These are phyloP conservation scores for Xylaria sp. DNA, from an alignment of 2,329 filamentous ascomycete genomes.

Conservation along the genomic window DNA sequence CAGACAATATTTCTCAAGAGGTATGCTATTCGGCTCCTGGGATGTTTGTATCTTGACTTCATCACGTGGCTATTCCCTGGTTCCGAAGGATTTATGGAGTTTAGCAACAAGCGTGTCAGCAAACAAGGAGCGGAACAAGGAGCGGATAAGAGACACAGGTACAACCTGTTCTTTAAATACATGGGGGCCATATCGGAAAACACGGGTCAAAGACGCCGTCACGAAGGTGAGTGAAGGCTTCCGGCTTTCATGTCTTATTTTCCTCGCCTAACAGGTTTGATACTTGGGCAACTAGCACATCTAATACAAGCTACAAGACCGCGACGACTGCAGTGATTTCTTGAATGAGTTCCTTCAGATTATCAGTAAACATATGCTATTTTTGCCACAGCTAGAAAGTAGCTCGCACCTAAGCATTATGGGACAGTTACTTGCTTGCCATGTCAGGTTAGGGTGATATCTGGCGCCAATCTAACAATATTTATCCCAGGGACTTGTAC, in stretches of 20 bases:
- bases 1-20: not conserved
- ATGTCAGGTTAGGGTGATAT: too few species aligned
- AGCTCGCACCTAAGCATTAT: too few species aligned
- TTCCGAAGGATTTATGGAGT: not conserved
- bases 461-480: too few species aligned
- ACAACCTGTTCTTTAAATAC: not conserved
- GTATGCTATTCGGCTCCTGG: not conserved
- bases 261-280: not conserved
- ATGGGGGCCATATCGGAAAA: too few species aligned
- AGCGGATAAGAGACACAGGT: not conserved
- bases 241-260: constrained; percentile 6
- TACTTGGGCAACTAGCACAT: too few species aligned
- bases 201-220: not conserved
- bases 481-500: too few species aligned
- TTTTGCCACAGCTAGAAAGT: too few species aligned
- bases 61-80: constrained; percentile 1
- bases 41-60: constrained; percentile 3
- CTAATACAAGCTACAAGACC: not conserved
- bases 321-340: constrained; percentile 1
- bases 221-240: not conserved
- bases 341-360: constrained; percentile 10
- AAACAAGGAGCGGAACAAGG: too few species aligned
- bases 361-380: constrained; percentile 7
- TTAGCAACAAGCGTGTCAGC: not conserved
- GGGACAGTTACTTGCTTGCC: too few species aligned